These are phyloP conservation scores for Teratosphaeria zuluensis DNA, from an alignment of 2,329 filamentous ascomycete genomes.

Conservation along the genomic window DNA sequence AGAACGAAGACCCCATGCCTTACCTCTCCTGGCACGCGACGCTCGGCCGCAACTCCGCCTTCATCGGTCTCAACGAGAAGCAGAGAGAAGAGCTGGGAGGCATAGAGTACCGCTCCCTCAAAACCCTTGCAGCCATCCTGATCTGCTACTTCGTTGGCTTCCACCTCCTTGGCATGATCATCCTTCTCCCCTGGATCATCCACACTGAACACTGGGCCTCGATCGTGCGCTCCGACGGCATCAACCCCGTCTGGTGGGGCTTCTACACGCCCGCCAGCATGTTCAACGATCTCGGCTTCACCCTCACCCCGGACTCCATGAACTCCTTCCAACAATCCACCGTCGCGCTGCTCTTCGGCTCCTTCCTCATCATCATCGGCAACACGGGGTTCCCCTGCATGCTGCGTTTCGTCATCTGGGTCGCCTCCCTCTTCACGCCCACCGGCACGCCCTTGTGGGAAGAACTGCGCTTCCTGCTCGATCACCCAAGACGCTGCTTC, in stretches of 20 bases:
- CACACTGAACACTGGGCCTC: constrained; percentile 51
- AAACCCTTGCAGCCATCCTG: constrained; percentile 70
- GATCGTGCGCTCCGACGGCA: constrained; percentile 52
- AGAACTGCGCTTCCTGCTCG: constrained; percentile 79
- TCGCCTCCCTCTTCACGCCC: constrained; percentile 57
- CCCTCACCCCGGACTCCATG: constrained; percentile 90
- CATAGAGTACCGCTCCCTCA: constrained; percentile 89
- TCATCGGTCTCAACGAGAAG: constrained; percentile 77
- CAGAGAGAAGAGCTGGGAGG: constrained; percentile 89
- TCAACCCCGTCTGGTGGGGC: constrained; percentile 75
- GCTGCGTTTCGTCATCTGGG: constrained; percentile 88
- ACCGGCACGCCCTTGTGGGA: constrained; percentile 67
- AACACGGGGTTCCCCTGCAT: constrained; percentile 95
- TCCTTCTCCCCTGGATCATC: constrained; percentile 71
- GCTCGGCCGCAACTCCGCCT: constrained; percentile 84
- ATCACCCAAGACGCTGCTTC: constrained; percentile 92
- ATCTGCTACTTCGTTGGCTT: constrained; percentile 71
- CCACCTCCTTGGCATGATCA: constrained; percentile 62
- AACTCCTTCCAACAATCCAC: constrained; percentile 70
- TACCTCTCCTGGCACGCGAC: constrained; percentile 94
- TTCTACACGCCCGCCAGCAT: constrained; percentile 80
- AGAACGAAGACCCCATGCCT: constrained; percentile 56
- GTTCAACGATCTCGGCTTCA: constrained; percentile 93
- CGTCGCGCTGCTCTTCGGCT: constrained; percentile 65
- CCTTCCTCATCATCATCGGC: constrained; percentile 84